Conservation (phyloP, 2,329 filamentous ascomycete genomes). For the Allantophomopsis lycopodina region DNA sequence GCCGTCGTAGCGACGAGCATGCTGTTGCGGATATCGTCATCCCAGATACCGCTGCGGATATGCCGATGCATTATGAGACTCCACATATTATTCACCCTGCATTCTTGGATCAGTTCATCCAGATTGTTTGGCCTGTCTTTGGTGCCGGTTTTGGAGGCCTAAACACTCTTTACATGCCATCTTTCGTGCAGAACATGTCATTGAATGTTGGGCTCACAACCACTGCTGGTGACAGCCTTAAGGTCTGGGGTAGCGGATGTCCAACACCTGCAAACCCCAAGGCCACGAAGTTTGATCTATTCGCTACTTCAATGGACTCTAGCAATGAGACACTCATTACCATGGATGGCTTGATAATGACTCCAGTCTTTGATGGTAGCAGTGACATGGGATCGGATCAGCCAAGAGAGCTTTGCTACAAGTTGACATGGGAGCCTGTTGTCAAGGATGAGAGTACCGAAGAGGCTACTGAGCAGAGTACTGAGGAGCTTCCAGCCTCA, state of each 20-base stretch:
- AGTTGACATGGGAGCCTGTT: slow-evolving; percentile 27
- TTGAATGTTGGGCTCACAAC: slow-evolving; percentile 19
- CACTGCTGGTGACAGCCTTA: slow-evolving; percentile 18
- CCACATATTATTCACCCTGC: slow-evolving; percentile 29
- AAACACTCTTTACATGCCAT: slow-evolving; percentile 27
- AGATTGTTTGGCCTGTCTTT: slow-evolving; percentile 23
- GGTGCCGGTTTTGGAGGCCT: slow-evolving; percentile 18
- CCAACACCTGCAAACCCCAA: slow-evolving; percentile 16
- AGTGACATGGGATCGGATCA: slow-evolving; percentile 13
- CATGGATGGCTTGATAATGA: slow-evolving; percentile 22
- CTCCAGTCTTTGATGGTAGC: slow-evolving; percentile 25
- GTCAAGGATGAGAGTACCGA: background rate
- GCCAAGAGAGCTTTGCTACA: slow-evolving; percentile 31
- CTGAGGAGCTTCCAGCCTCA: too few relatives aligned
- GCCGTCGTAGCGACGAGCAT: slow-evolving; percentile 21
- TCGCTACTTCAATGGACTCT: slow-evolving; percentile 20
- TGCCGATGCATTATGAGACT: slow-evolving; percentile 30
- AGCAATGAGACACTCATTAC: slow-evolving; percentile 20
- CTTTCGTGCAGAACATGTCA: slow-evolving; percentile 23
- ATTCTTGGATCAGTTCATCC: slow-evolving; percentile 30
- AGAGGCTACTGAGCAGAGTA: background rate
- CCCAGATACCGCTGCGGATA: slow-evolving; percentile 26
- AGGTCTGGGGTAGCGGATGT: slow-evolving; percentile 21
- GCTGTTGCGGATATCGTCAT: slow-evolving; percentile 22
- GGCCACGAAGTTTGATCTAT: slow-evolving; percentile 23